phyloP scores from a whole-genome alignment of 2,329 filamentous ascomycete genomes.

The Camillea tinctor region DNA sequence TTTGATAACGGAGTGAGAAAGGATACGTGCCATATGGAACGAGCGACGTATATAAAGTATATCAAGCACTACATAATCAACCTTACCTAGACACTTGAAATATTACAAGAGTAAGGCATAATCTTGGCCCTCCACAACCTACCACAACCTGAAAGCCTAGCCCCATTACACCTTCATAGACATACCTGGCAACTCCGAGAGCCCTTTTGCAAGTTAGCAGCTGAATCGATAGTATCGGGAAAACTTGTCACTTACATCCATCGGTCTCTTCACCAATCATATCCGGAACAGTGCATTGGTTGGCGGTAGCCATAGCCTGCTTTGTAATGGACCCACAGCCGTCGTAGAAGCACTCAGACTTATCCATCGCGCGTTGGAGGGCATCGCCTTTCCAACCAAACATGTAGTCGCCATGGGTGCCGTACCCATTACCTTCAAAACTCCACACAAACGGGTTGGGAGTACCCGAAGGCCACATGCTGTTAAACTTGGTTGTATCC shows the following conservation, averaged over 20 bases:
- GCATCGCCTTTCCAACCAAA: slow-evolving; percentile 34
- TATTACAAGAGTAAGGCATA: background rate
- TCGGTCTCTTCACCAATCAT: slow-evolving; percentile 25
- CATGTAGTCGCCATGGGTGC: slow-evolving; percentile 37
- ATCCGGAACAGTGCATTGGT: slow-evolving; percentile 24
- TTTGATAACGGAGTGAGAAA: background rate
- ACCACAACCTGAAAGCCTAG: background rate
- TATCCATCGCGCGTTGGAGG: slow-evolving; percentile 32
- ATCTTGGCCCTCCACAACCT: background rate
- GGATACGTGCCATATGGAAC: background rate
- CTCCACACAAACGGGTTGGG: slow-evolving; percentile 29
- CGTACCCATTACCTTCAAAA: slow-evolving; percentile 31
- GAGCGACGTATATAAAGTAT: background rate
- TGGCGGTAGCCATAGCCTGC: slow-evolving; percentile 25
- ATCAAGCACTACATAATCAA: background rate
- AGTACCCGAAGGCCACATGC: slow-evolving; percentile 33
- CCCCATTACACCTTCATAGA: background rate
- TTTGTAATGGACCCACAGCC: slow-evolving; percentile 26
- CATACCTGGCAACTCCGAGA: slow-evolving; percentile 15
- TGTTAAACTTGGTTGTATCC: slow-evolving; percentile 38
- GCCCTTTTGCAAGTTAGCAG: slow-evolving; percentile 14
- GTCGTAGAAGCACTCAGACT: slow-evolving; percentile 39
- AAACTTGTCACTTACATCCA: slow-evolving; percentile 25
- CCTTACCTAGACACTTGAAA: background rate
- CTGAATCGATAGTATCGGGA: background rate